Base-by-base conservation (phyloP, 352 stramenopile genomes). In the Saprolegnia diclina region DNA sequence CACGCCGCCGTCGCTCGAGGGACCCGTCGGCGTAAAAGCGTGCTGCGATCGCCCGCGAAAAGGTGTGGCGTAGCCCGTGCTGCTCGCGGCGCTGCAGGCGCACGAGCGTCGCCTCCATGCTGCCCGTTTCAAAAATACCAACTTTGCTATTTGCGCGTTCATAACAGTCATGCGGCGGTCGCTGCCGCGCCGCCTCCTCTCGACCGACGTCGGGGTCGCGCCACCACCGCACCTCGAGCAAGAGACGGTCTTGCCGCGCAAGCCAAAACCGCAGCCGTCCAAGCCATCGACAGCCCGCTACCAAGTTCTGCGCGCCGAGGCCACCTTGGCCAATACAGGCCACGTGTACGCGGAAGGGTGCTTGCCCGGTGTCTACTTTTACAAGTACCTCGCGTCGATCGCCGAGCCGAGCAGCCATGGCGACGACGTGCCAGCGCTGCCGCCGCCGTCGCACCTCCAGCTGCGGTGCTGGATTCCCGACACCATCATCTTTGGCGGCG, bases 401-500 rank as follows among this genome's bases (percentile, higher is more conserved):
- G 52, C 65, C 38, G 54, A 71, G 21, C 54, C 45, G 7, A 32
- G 46, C 9, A 32, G 52, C 35, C 21, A 38, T 18, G 16, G 50
- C 11, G 14, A 64, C 40, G 13, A 45, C 18, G 19, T 2, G 40
- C 19, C 35, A 16, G 13, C 56, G 22, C 9, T 18, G 26, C 19
- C 24, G 18, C 54, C 24, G 10, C 26, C 24, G 19, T 52, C 26
- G 1, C 54, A 55, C 5, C 10, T 71, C 16, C 65, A 65, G 19
- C 65, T 71, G 11, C 37, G 5, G 67, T 67, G n/a, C 64, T 87
- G 82, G 68, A 79, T 94, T 13, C 85, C 85, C 0, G 82, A 94
- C 52, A 94, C 85, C 5, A 82, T 94, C 54, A 77, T 94, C 42
- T 94, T 91, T 38, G 85, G 85, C 5, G 85, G 90, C 53, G 88